These are phyloP conservation scores for Epithele typhae DNA, from an alignment of 768 basidiomycete genomes.

Conservation along the genomic window DNA sequence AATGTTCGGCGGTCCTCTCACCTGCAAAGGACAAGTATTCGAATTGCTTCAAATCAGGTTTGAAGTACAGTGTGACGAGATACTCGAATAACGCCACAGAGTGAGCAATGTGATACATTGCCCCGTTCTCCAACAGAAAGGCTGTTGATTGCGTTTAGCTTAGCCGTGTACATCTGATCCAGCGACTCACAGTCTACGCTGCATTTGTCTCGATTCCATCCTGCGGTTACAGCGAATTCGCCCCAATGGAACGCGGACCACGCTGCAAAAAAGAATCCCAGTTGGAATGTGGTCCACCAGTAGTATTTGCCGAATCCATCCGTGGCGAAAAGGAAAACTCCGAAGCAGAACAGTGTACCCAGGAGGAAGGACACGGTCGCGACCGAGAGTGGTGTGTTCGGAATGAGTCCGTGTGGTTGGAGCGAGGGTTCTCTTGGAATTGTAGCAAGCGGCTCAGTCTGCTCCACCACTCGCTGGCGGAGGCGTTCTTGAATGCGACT, in stretches of 20 bases:
- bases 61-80: constrained; percentile 61
- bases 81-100: constrained; percentile 76
- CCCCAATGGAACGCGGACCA: constrained; percentile 91
- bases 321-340: constrained; percentile 43
- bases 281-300: constrained; percentile 70
- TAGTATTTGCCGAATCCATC: constrained; percentile 38
- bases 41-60: constrained; percentile 57
- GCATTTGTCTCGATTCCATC: constrained; percentile 92
- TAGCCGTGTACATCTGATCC: constrained; percentile 1
- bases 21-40: constrained; percentile 56
- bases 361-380: constrained; percentile 82
- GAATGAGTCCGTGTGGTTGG: constrained; percentile 54
- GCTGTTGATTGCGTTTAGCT: constrained; percentile 42
- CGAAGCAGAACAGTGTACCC: constrained; percentile 65
- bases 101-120: constrained; percentile 82
- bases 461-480: constrained; percentile 34
- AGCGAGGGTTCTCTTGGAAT: constrained; percentile 36
- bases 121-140: constrained; percentile 89
- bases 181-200: constrained; percentile 80
- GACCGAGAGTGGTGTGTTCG: constrained; percentile 84
- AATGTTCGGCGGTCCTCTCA: constrained; percentile 25
- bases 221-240: constrained; percentile 93
- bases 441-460: constrained; percentile 46
- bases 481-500: constrained; percentile 30
- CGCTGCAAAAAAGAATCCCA: constrained; percentile 79